Evolutionary conservation across 805 yeast species (phyloP).

Genomic region (Wickerhamiella spandovensis): DNA sequence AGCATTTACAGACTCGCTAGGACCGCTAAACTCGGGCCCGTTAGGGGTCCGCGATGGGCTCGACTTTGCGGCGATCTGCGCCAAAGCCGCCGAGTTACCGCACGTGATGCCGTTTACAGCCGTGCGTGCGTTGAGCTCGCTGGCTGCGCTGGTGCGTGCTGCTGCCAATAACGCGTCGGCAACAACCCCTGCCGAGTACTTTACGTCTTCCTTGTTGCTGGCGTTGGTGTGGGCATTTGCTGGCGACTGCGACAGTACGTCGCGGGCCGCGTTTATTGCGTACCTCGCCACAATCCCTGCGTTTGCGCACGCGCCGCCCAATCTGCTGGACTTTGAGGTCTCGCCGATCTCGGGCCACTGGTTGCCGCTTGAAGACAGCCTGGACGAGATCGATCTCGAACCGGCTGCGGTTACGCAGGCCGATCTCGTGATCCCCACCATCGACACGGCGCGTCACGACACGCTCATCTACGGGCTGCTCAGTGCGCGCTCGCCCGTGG

Average conservation of each 20-base stretch:
- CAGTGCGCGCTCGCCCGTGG: constrained; percentile 41
- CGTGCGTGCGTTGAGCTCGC: constrained; percentile 28
- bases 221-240: constrained; percentile 50
- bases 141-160: constrained; percentile 28
- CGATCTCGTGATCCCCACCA: constrained; percentile 59
- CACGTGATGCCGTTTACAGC: constrained; percentile 43
- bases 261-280: constrained; percentile 29
- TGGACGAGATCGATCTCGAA: constrained; percentile 36
- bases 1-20: too few relatives aligned
- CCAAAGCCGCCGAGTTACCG: constrained; percentile 7
- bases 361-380: constrained; percentile 29
- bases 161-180: constrained; percentile 12
- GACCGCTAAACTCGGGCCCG: too few relatives aligned
- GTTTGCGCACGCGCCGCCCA: background rate
- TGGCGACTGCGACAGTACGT: constrained; percentile 37
- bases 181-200: constrained; percentile 10
- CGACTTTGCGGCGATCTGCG: background rate
- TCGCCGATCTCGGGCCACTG: constrained; percentile 36
- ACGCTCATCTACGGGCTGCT: constrained; percentile 42
- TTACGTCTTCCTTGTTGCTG: constrained; percentile 16
- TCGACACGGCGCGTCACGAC: constrained; percentile 64
- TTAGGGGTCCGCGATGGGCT: background rate
- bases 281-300: constrained; percentile 15
- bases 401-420: constrained; percentile 48
- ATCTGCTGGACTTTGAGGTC: constrained; percentile 32